Evolutionary conservation across 768 basidiomycete genomes (phyloP).

Genomic region (Auriculariales sp.): DNA sequence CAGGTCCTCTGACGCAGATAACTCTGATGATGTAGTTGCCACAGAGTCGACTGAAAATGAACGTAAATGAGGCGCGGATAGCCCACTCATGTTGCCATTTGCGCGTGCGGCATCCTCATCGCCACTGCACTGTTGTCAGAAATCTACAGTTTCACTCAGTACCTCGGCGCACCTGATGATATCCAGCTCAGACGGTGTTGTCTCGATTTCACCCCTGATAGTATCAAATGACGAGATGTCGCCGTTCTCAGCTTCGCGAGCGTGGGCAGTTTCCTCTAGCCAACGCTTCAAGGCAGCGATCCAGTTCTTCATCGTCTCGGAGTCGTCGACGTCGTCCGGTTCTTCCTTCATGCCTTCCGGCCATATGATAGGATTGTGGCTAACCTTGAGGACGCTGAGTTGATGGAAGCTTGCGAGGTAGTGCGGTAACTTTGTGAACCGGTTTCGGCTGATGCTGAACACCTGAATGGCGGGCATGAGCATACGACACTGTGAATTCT

Average conservation of each 20-base stretch:
- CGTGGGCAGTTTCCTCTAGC: constrained; percentile 32
- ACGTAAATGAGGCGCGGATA: constrained; percentile 26
- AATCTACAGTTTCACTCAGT: not conserved
- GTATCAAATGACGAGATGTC: not conserved
- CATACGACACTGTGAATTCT: constrained; percentile 1
- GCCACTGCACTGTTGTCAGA: constrained; percentile 14
- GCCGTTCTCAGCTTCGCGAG: not conserved
- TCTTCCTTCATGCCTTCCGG: constrained; percentile 53
- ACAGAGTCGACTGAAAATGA: constrained; percentile 49
- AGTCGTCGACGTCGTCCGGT: constrained; percentile 25
- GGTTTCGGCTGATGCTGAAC: constrained; percentile 77
- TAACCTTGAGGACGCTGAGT: constrained; percentile 70
- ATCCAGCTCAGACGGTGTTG: not conserved
- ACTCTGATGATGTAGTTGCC: not conserved
- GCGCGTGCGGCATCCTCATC: constrained; percentile 24
- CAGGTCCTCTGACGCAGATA: not conserved
- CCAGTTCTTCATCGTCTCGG: constrained; percentile 53
- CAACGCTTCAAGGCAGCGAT: constrained; percentile 57
- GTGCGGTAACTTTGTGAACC: constrained; percentile 58
- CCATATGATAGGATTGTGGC: constrained; percentile 91
- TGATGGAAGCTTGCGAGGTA: constrained; percentile 62
- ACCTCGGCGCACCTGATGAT: constrained; percentile 1
- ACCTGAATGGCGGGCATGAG: constrained; percentile 45
- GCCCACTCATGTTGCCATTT: constrained; percentile 25
- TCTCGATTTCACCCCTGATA: not conserved